A percentile compares a stretch with the other conserved stretches of the same genome.
phyloP scores from a whole-genome alignment of 768 basidiomycete species.

The Amylocystis lapponica region DNA sequence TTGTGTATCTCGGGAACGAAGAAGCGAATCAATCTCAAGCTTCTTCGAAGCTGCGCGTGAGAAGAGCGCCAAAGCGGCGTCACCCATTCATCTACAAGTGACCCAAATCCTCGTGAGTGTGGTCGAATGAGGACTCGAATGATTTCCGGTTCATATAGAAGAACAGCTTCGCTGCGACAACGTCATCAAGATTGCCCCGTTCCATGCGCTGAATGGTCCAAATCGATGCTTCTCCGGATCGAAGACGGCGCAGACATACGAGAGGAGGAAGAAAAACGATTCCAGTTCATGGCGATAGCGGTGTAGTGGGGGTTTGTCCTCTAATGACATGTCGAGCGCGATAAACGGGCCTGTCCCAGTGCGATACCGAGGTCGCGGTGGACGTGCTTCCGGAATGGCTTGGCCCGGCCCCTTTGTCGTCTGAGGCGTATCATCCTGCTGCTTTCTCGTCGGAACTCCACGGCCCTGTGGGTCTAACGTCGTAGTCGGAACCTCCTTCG shows the following conservation, averaged over 20 bases:
- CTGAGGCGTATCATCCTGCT: not conserved
- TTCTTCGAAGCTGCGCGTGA: too few species aligned
- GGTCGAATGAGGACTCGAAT: not conserved
- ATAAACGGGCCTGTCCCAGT: constrained; percentile 26
- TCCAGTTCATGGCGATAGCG: constrained; percentile 8
- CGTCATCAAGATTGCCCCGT: too few species aligned
- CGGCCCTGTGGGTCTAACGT: constrained; percentile 26
- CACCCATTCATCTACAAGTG: not conserved
- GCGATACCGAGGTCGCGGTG: constrained; percentile 10
- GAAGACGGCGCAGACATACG: constrained; percentile 1
- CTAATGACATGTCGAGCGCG: constrained; percentile 20
- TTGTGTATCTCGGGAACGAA: too few species aligned
- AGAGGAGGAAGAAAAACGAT: constrained; percentile 5
- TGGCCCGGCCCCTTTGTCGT: not conserved
- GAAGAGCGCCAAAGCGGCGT: not conserved
- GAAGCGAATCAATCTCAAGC: too few species aligned
- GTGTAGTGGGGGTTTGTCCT: not conserved
- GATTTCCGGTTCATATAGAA: too few species aligned
- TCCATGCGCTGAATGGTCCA: not conserved
- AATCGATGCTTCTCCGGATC: not conserved
- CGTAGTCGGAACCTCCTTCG: too few species aligned
- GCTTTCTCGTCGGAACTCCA: constrained; percentile 1
- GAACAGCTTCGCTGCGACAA: too few species aligned
- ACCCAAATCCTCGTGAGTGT: not conserved
- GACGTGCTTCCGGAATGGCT: not conserved